Conservation (phyloP, 345 rosid genomes). For the Excoecaria agallocha region DNA sequence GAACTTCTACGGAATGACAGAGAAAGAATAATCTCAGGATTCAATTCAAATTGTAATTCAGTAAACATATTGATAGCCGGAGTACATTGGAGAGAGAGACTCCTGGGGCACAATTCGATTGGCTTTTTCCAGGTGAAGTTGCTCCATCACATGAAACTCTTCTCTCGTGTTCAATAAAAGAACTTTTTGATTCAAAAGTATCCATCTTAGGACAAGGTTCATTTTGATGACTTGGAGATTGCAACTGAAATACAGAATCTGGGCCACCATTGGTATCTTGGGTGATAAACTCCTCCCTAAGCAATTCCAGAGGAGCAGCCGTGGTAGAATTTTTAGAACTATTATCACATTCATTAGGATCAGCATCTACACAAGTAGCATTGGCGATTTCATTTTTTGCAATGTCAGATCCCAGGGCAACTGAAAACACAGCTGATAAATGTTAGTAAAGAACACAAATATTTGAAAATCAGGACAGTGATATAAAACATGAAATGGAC, state of each 20-base stretch:
- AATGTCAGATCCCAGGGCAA: constrained; percentile 33
- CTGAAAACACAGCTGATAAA: constrained; percentile 32
- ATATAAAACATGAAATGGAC: not conserved
- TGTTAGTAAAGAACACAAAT: not conserved
- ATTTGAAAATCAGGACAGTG: not conserved
- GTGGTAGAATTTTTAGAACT: constrained; percentile 31
- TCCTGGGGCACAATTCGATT: constrained; percentile 31
- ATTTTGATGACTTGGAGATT: constrained; percentile 31
- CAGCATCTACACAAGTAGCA: constrained; percentile 39
- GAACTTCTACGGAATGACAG: not conserved
- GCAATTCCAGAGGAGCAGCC: not conserved
- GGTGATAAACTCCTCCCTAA: constrained; percentile 20
- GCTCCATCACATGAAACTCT: constrained; percentile 35
- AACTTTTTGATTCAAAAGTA: constrained; percentile 32
- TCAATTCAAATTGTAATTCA: constrained; percentile 10
- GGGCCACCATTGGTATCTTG: constrained; percentile 29
- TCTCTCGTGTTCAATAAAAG: constrained; percentile 30
- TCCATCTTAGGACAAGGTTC: constrained; percentile 26
- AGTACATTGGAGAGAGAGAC: constrained; percentile 58
- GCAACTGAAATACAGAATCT: constrained; percentile 25
- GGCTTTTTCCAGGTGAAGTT: constrained; percentile 41
- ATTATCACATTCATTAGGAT: constrained; percentile 33
- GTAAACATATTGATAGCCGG: constrained; percentile 17
- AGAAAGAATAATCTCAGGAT: not conserved
- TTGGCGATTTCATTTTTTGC: constrained; percentile 28